A percentile compares a stretch with the other conserved stretches of the same genome.
Conservation (phyloP, 1,284 basidiomycete species). For the Heterobasidion parviporum region DNA sequence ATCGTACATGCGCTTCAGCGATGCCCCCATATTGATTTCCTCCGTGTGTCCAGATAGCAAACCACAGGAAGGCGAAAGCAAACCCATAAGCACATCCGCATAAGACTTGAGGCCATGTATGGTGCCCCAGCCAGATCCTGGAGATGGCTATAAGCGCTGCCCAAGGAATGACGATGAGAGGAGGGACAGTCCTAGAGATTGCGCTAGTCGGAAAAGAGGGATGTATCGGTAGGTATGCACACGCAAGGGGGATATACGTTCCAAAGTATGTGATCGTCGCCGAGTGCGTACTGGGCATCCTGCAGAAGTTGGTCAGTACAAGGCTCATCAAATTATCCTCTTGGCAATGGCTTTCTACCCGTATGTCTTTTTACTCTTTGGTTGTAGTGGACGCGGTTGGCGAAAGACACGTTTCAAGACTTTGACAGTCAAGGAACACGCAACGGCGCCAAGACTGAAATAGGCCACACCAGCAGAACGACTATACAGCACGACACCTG, state of each 20-base stretch:
- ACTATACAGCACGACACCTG: slow-evolving; percentile 52
- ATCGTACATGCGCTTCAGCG: slow-evolving; percentile 9
- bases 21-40: slow-evolving; percentile 17
- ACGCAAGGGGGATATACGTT: slow-evolving; percentile 57
- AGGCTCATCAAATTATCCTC: neutral
- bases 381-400: slow-evolving; percentile 59
- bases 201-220: slow-evolving; percentile 30
- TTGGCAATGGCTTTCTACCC: slow-evolving; percentile 37
- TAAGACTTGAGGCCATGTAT: slow-evolving; percentile 67
- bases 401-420: slow-evolving; percentile 57
- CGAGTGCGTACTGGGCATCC: slow-evolving; percentile 88
- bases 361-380: slow-evolving; percentile 45
- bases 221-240: slow-evolving; percentile 42
- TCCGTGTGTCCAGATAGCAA: slow-evolving; percentile 42
- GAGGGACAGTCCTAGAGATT: slow-evolving; percentile 30
- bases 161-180: slow-evolving; percentile 45
- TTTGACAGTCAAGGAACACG: slow-evolving; percentile 61
- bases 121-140: slow-evolving; percentile 75
- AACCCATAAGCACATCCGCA: slow-evolving; percentile 61
- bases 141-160: slow-evolving; percentile 52
- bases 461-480: slow-evolving; percentile 62
- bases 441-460: slow-evolving; percentile 57
- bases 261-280: slow-evolving; percentile 69
- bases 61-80: slow-evolving; percentile 52
- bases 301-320: neutral